phyloP scores from a whole-genome alignment of 176 grass and related monocot species.

The Ensete glaucum region DNA sequence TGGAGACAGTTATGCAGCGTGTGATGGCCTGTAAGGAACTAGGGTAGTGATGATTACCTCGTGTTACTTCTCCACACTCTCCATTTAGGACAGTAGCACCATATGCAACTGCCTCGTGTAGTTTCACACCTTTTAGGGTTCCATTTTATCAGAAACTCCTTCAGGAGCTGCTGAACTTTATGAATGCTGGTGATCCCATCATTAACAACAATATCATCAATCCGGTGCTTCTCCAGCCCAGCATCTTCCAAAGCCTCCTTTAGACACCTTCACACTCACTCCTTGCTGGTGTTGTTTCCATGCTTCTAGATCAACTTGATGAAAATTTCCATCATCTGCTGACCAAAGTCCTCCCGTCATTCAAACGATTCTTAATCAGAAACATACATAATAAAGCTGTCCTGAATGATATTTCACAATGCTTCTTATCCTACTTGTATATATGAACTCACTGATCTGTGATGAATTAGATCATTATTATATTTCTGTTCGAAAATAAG shows the following conservation, averaged over 20 bases:
- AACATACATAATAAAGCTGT: neutral
- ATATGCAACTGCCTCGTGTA: conserved; percentile 13
- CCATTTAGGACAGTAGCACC: conserved; percentile 15
- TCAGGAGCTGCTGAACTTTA: conserved; percentile 20
- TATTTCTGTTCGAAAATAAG: too few relatives aligned
- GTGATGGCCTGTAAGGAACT: too few relatives aligned
- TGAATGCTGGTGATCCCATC: conserved; percentile 13
- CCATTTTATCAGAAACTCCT: conserved; percentile 17
- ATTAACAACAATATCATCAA: conserved; percentile 15
- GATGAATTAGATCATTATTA: too few relatives aligned
- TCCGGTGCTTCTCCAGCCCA: conserved; percentile 17
- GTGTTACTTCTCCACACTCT: conserved; percentile 3
- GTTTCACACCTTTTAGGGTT: conserved; percentile 11
- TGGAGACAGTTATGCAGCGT: too few relatives aligned
- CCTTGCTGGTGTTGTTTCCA: conserved; percentile 18
- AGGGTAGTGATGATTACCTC: neutral
- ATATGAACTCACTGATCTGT: too few relatives aligned
- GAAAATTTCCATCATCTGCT: conserved; percentile 18
- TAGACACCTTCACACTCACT: conserved; percentile 15
- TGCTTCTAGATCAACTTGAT: conserved; percentile 20
- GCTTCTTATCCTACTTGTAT: too few relatives aligned
- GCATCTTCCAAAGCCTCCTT: conserved; percentile 14
- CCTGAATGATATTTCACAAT: too few relatives aligned
- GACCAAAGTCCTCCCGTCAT: conserved; percentile 19
- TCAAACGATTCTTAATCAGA: neutral